These are phyloP conservation scores for Cokeromyces recurvatus DNA, from an alignment of 371 early-diverging fungal species.

Conservation along the genomic window DNA sequence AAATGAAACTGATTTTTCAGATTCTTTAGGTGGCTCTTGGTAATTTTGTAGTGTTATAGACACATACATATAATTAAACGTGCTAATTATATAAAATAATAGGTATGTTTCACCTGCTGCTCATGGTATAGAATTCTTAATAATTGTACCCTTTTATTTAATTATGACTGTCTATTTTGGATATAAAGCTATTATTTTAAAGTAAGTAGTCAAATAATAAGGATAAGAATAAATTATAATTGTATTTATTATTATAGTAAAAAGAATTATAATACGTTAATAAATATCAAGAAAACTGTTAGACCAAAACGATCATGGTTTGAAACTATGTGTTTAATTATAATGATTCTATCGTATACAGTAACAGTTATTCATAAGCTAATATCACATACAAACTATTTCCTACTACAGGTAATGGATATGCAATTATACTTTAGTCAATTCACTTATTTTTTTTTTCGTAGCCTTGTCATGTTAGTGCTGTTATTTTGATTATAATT, in stretches of 20 bases:
- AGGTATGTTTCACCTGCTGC: conserved; percentile 56
- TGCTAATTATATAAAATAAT: background rate
- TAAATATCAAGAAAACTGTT: background rate
- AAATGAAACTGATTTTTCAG: conserved; percentile 30
- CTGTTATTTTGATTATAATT: conserved; percentile 41
- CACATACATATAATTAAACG: background rate
- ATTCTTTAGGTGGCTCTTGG: conserved; percentile 49
- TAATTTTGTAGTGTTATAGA: conserved; percentile 12
- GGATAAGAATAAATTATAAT: background rate
- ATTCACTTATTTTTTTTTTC: background rate
- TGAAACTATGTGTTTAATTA: conserved; percentile 29
- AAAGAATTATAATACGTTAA: conserved; percentile 13
- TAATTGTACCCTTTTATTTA: conserved; percentile 40
- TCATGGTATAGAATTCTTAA: conserved; percentile 49
- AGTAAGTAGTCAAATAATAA: conserved; percentile 13
- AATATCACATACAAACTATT: conserved; percentile 36
- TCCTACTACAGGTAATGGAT: conserved; percentile 46
- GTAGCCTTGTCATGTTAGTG: conserved; percentile 59
- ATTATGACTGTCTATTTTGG: conserved; percentile 35
- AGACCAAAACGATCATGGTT: conserved; percentile 30
- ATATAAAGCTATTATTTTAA: conserved; percentile 31
- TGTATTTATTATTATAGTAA: conserved; percentile 2
- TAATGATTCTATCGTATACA: conserved; percentile 34
- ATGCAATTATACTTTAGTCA: too few relatives aligned
- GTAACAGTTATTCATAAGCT: conserved; percentile 46